A percentile compares a stretch with the other conserved stretches of the same genome.
Conservation (phyloP, 1,284 basidiomycete species). For the Marasmius sp. region DNA sequence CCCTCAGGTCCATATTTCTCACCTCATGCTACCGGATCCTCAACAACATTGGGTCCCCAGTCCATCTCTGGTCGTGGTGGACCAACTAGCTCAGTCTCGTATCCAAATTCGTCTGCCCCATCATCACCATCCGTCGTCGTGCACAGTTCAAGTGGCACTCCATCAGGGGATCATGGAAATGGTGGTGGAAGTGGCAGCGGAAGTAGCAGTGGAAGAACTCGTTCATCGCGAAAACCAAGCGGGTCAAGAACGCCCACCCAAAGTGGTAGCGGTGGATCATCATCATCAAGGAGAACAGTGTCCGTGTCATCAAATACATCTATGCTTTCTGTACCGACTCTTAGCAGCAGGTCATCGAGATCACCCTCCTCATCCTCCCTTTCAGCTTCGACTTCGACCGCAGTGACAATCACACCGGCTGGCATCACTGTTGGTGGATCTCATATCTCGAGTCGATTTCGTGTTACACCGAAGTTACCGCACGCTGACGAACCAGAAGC, state of each 20-base stretch:
- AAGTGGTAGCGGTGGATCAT: slow-evolving; percentile 1
- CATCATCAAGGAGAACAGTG: slow-evolving; percentile 6
- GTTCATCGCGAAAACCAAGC: slow-evolving; percentile 7
- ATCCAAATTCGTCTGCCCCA: background rate
- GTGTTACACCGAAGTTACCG: slow-evolving; percentile 51
- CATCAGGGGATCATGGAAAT: background rate
- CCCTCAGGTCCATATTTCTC: slow-evolving; percentile 26
- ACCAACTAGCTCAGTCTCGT: background rate
- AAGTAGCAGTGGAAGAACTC: slow-evolving; percentile 3
- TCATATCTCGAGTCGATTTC: slow-evolving; percentile 20
- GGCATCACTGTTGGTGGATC: background rate
- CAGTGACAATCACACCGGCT: slow-evolving; percentile 22
- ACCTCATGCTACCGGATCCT: slow-evolving; percentile 27
- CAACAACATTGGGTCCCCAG: slow-evolving; percentile 17
- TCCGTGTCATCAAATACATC: slow-evolving; percentile 8
- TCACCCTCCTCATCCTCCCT: background rate
- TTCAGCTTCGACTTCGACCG: slow-evolving; percentile 11
- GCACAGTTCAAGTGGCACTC: background rate
- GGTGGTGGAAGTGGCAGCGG: background rate
- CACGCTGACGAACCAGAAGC: slow-evolving; percentile 54
- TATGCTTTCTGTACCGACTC: background rate
- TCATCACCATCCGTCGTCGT: slow-evolving; percentile 1
- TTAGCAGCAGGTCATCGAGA: background rate
- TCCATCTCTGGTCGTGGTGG: background rate
- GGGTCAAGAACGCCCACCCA: background rate